Percentiles rank a stretch among this genome's conserved stretches.
phyloP scores from a whole-genome alignment of 2,329 filamentous ascomycete genomes.

The Sclerotinia minor region DNA sequence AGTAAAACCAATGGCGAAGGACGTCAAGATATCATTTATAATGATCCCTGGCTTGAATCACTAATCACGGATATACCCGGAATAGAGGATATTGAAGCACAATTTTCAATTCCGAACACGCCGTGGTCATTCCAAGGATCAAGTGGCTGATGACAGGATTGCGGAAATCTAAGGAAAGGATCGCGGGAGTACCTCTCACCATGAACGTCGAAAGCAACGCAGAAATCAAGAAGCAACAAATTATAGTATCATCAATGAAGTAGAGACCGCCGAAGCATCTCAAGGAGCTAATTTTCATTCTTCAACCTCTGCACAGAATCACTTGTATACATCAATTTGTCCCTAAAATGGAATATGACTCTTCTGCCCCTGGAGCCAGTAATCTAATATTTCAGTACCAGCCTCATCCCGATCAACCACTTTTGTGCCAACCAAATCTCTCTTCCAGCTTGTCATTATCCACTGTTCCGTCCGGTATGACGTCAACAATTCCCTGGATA shows the following conservation, averaged over 20 bases:
- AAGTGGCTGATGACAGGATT: neutral
- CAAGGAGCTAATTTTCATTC: neutral
- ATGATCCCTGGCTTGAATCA: constrained; percentile 18
- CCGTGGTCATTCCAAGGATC: neutral
- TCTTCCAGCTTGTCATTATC: neutral
- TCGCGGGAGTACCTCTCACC: too few species aligned
- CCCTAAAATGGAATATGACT: neutral
- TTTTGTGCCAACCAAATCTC: neutral
- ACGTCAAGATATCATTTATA: constrained; percentile 3
- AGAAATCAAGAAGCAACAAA: neutral
- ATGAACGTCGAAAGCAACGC: neutral
- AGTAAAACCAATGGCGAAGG: neutral
- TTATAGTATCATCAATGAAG: neutral
- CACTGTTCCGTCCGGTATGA: too few species aligned
- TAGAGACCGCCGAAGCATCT: neutral
- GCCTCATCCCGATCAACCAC: too few species aligned
- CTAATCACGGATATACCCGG: constrained; percentile 16
- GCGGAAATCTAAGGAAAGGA: neutral
- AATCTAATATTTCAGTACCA: neutral
- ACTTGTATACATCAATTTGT: too few species aligned
- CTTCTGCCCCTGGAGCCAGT: neutral
- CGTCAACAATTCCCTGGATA: neutral
- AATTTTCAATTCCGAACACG: neutral
- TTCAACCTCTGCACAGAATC: neutral
- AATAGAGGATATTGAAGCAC: constrained; percentile 9